These are phyloP conservation scores for Narthecium ossifragum DNA, from an alignment of 106 monocot genomes.

Conservation along the genomic window DNA sequence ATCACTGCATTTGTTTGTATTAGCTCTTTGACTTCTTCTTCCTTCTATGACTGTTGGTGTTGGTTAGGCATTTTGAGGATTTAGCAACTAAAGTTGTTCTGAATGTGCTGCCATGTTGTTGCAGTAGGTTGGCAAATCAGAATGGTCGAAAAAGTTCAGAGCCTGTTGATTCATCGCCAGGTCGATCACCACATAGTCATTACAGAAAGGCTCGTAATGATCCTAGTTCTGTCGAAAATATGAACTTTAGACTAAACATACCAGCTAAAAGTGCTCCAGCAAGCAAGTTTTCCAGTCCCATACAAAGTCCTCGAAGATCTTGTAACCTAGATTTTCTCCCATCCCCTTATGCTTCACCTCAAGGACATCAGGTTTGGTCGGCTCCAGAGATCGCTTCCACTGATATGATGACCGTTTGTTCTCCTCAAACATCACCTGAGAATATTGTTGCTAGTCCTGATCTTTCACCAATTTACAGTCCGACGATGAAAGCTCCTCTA, in stretches of 20 bases:
- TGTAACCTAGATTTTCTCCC: conserved; percentile 40
- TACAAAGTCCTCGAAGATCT: conserved; percentile 51
- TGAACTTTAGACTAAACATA: conserved; percentile 53
- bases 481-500: conserved; percentile 38
- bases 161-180: conserved; percentile 17
- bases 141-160: conserved; percentile 38
- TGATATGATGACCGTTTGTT: conserved; percentile 28
- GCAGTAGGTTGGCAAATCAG: conserved; percentile 29
- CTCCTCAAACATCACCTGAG: conserved; percentile 30
- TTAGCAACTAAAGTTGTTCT: background rate
- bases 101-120: conserved; percentile 29
- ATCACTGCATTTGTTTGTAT: background rate
- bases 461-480: conserved; percentile 37
- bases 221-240: conserved; percentile 28
- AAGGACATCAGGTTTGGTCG: conserved; percentile 36
- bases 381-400: conserved; percentile 32
- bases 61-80: background rate
- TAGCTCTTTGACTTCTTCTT: background rate
- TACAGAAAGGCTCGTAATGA: conserved; percentile 29
- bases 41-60: background rate
- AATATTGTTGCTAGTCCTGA: conserved; percentile 47
- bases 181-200: conserved; percentile 20
- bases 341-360: conserved; percentile 21
- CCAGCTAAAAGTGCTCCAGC: conserved; percentile 83
- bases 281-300: conserved; percentile 76